phyloP scores from a whole-genome alignment of 2,329 filamentous ascomycete species.

The Arthrinium phaeospermum region DNA sequence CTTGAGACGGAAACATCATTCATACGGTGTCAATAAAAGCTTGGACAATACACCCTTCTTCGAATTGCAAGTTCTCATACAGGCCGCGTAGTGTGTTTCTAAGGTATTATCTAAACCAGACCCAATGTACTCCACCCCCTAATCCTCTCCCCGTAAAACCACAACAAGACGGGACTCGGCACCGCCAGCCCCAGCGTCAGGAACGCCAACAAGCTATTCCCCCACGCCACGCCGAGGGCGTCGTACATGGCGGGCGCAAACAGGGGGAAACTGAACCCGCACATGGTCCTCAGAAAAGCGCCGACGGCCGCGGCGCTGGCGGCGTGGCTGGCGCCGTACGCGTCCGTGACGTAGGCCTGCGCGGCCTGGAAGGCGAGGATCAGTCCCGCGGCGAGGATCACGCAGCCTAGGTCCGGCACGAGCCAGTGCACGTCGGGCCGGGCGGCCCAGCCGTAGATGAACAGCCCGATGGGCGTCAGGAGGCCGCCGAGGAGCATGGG shows the following conservation, averaged over 20 bases:
- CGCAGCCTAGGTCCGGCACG: conserved; percentile 63
- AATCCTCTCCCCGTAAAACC: conserved; percentile 23
- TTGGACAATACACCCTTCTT: not conserved
- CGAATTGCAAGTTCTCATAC: no score
- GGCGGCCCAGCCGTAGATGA: conserved; percentile 55
- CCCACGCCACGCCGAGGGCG: conserved; percentile 49
- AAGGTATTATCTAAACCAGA: not conserved
- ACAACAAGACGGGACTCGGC: conserved; percentile 48
- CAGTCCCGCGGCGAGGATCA: conserved; percentile 52
- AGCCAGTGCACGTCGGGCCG: conserved; percentile 53
- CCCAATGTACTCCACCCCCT: not conserved
- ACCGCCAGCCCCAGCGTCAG: conserved; percentile 55
- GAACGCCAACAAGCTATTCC: conserved; percentile 46
- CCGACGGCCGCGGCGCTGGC: conserved; percentile 47
- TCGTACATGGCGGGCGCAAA: conserved; percentile 51
- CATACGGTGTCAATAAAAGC: not conserved
- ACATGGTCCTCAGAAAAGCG: conserved; percentile 48
- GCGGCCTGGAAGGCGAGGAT: conserved; percentile 63
- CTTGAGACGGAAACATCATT: no score
- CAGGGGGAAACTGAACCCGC: conserved; percentile 53
- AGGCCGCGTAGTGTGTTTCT: not conserved
- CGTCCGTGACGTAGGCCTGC: conserved; percentile 64
- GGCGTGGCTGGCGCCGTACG: conserved; percentile 36
- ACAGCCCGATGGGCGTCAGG: conserved; percentile 53
- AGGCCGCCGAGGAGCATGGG: conserved; percentile 38